These are phyloP conservation scores for Diplodia seriata DNA, from an alignment of 2,329 filamentous ascomycete species.

Conservation along the genomic window DNA sequence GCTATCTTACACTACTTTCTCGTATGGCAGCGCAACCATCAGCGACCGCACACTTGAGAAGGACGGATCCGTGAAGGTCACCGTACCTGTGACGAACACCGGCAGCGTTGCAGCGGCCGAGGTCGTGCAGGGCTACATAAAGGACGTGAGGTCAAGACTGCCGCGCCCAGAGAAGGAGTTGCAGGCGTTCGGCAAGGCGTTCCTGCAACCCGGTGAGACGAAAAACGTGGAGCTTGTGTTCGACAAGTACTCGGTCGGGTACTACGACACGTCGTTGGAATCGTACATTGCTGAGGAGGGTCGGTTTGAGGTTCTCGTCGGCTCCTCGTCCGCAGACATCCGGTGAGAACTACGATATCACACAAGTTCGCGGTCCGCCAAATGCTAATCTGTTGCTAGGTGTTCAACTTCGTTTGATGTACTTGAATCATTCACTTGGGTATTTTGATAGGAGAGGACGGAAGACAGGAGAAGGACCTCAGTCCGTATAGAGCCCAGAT, in stretches of 20 bases:
- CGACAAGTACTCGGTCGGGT: conserved; percentile 60
- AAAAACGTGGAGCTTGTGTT: conserved; percentile 44
- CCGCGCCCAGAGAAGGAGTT: conserved; percentile 73
- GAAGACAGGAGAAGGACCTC: not conserved
- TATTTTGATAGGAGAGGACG: conserved; percentile 56
- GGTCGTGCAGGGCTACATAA: conserved; percentile 72
- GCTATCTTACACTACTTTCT: conserved; percentile 77
- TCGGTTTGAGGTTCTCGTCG: conserved; percentile 65
- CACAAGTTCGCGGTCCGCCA: not conserved
- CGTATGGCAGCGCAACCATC: conserved; percentile 57
- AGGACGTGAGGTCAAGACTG: conserved; percentile 68
- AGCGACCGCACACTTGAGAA: conserved; percentile 13
- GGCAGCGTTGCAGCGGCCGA: conserved; percentile 66
- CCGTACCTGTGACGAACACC: conserved; percentile 62
- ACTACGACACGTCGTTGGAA: conserved; percentile 66
- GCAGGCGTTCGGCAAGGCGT: conserved; percentile 65
- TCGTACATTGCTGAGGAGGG: conserved; percentile 73
- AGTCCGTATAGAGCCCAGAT: conserved; percentile 2
- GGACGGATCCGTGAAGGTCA: conserved; percentile 52
- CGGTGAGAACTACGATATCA: conserved; percentile 57
- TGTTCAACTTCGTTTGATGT: conserved; percentile 61
- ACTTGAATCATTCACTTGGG: conserved; percentile 70
- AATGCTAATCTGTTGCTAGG: not conserved
- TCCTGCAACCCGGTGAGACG: conserved; percentile 47
- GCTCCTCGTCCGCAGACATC: conserved; percentile 68